Evolutionary conservation across 2,329 filamentous ascomycete genomes (phyloP).

Genomic region (Coniella vitis): DNA sequence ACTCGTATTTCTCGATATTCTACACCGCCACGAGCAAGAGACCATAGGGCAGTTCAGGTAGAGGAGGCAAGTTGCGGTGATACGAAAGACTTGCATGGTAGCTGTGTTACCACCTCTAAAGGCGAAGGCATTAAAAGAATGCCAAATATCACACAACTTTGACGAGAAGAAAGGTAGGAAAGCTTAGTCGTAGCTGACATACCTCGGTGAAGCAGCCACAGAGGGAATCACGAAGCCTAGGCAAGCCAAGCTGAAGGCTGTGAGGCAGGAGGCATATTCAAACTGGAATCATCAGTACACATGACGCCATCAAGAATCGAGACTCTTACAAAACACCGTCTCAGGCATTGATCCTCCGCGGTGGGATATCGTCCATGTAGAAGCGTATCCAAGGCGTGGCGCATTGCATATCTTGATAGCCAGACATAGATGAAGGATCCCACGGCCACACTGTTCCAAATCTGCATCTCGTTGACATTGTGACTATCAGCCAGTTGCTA

Average conservation of each 20-base stretch:
- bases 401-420: too few species aligned
- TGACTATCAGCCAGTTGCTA: too few species aligned
- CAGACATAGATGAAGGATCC: too few species aligned
- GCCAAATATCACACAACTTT: neutral
- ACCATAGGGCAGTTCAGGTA: neutral
- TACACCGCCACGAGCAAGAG: neutral
- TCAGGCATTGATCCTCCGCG: too few species aligned
- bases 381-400: too few species aligned
- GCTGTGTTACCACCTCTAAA: neutral
- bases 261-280: conserved; percentile 42
- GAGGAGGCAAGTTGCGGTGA: neutral
- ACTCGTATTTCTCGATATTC: neutral
- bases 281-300: neutral
- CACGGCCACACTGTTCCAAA: too few species aligned
- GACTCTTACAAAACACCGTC: too few species aligned
- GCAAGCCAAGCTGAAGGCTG: conserved; percentile 64
- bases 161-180: conserved; percentile 18
- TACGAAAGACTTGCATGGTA: neutral
- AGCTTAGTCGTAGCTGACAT: conserved; percentile 63
- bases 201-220: conserved; percentile 58
- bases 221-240: conserved; percentile 58
- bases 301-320: neutral
- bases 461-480: too few species aligned
- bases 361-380: too few species aligned
- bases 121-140: neutral